Evolutionary conservation across 495 filamentous ascomycete genomes (phyloP).

Genomic region (Beverwykella pulmonaria): DNA sequence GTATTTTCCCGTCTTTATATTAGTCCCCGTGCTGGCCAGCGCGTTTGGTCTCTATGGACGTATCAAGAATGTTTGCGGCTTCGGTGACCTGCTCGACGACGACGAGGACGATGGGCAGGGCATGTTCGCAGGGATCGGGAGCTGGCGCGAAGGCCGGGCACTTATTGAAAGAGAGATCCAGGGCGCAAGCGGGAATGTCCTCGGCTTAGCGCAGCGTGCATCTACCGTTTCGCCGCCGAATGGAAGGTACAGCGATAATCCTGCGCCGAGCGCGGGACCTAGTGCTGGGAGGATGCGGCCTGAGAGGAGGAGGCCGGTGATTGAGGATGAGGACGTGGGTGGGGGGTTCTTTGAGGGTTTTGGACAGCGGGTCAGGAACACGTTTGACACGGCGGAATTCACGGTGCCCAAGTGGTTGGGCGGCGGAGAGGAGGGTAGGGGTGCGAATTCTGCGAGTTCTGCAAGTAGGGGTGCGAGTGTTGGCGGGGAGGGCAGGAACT

Average conservation of each 20-base stretch:
- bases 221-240: conserved; percentile 22
- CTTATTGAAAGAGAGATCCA: conserved; percentile 88
- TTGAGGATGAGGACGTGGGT: conserved; percentile 55
- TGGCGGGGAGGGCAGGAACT: conserved; percentile 42
- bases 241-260: conserved; percentile 27
- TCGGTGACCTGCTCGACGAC: conserved; percentile 64
- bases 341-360: conserved; percentile 83
- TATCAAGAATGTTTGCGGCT: conserved; percentile 75
- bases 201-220: conserved; percentile 41
- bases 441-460: not conserved
- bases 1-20: conserved; percentile 83
- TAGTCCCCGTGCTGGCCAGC: conserved; percentile 80
- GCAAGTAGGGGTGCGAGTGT: conserved; percentile 45
- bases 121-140: conserved; percentile 70
- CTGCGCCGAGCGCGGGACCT: not conserved
- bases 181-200: conserved; percentile 54
- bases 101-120: conserved; percentile 69
- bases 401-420: conserved; percentile 92
- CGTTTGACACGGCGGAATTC: conserved; percentile 79
- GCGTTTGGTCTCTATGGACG: conserved; percentile 85
- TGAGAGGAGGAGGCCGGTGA: conserved; percentile 12
- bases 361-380: conserved; percentile 84
- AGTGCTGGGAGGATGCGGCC: not conserved
- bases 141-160: conserved; percentile 92
- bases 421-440: conserved; percentile 49